Evolutionary conservation across 2,329 filamentous ascomycete species (phyloP).

Genomic region (Hypoxylon sp.): DNA sequence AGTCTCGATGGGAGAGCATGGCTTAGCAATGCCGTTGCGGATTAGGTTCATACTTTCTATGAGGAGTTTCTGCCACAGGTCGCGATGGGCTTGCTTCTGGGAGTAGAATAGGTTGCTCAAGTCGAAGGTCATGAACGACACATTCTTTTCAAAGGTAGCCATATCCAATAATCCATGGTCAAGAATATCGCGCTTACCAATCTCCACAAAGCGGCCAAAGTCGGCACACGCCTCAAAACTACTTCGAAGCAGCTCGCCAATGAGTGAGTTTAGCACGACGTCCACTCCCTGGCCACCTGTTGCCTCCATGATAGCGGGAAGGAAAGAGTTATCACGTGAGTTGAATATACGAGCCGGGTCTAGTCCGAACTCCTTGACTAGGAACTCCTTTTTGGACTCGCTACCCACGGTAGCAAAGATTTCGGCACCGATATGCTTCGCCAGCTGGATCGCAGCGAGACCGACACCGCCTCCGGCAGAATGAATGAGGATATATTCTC

Average conservation of each 20-base stretch:
- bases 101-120: conserved; percentile 20
- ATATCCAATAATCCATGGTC: conserved; percentile 18
- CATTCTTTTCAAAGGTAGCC: conserved; percentile 1
- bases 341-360: conserved; percentile 22
- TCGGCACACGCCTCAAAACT: conserved; percentile 29
- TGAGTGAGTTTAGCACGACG: conserved; percentile 34
- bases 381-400: conserved; percentile 28
- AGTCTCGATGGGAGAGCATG: conserved; percentile 10
- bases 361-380: conserved; percentile 25
- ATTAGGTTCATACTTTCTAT: conserved; percentile 15
- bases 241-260: conserved; percentile 31
- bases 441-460: conserved; percentile 36
- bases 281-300: conserved; percentile 33
- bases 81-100: background rate
- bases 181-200: conserved; percentile 27
- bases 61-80: conserved; percentile 57
- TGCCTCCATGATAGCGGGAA: conserved; percentile 10
- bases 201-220: conserved; percentile 38
- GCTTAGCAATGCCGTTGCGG: conserved; percentile 11
- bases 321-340: conserved; percentile 29
- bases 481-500: conserved; percentile 40
- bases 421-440: conserved; percentile 28
- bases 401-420: conserved; percentile 33
- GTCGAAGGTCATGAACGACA: conserved; percentile 28
- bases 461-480: conserved; percentile 35